Base-by-base conservation (phyloP, 2,329 filamentous ascomycete genomes). In the Pseudocercospora eumusae region DNA sequence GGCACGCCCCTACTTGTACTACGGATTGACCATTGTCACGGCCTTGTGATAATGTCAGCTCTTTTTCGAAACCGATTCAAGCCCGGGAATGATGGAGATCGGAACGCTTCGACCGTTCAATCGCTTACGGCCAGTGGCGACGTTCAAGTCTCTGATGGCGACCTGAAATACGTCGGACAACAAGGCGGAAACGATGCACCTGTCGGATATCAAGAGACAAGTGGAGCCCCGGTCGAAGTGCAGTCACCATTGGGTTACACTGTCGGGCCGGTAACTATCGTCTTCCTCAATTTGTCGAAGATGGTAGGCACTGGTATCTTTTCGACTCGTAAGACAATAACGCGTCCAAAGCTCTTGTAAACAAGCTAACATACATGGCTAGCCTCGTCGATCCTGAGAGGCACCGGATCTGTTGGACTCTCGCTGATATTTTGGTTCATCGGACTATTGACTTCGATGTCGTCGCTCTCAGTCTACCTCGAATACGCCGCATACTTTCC, bases 401-500 rank as follows among this genome's bases (percentile, higher is more conserved):
- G 82, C 0, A 84, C 85, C 0, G 87, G 87, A 0, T 88, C 86
- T 0, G 78, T 89, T 8, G 87, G 87, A 0, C 74, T 89, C 1
- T 78, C 81, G 33, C 74, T 90, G 60, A 79, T 90, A 13, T 89
- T 85, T 74, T 89, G 87, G 87, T 73, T 83, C 1, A 79, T 89
- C 11, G 87, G 87, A 2, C 15, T 52, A 60, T 54, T 88, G 36
- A 84, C 87, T 56, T 82, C 86, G 0, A 71, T 80, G 0, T 79
- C 83, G 2, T 82, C 82, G 1, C 79, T 88, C 2, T 76, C 80
- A 0, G 81, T 87, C 0, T 89, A 89, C 60, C 81, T 89, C 8
- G 87, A 90, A 68, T 83, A 84, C 13, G 82, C 86, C 0, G 80
- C 84, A 0, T 89, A 86, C 64, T 90, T 89, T 62, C 86, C 87